Evolutionary conservation across 2,329 filamentous ascomycete genomes (phyloP), one percentile per base, ranked within the genome.

Genomic region (Byssochlamys sp.): DNA sequence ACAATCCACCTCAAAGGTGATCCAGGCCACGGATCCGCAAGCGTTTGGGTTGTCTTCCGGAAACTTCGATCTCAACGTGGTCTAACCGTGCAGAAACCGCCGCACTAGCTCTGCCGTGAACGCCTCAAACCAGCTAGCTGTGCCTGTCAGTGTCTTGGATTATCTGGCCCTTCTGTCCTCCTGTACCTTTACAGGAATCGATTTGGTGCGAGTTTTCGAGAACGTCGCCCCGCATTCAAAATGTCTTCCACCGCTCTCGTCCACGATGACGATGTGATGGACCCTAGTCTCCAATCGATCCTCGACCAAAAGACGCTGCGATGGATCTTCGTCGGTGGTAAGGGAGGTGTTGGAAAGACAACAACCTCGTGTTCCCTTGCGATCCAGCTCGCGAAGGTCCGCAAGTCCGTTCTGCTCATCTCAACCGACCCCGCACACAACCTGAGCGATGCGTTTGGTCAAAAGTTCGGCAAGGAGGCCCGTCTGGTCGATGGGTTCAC

Each of bases 401-500:
- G 94, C 76, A 92, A 92, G 77, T 95, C 89, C 61, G 94, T 99
- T 60, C 85, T 99, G 58, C 87, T 99, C 73, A 99, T 99, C 78
- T 96, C 91, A 45, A 99, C 94, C 67, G 94, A 99, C 75, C 94
- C 94, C 55, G 94, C 94, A 55, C 94, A 99, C 82, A 99, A 99
- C 78, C 82, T 99, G 62, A 94, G 89, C 66, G 94, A 99, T 78
- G 94, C 94, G 60, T 99, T 99, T 77, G 90, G 90, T 65, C 92
- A 99, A 77, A 99, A 99, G 78, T 99, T 99, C 70, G 94, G 94
- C 79, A 99, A 99, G 81, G 94, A 99, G 76, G 94, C 94, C 56
- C 86, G 91, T 62, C 84, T 96, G 45, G 82, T 99, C 63, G 87
- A 96, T 66, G 94, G 94, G 65, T 96, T 95, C 70, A 84, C 87